Conservation (phyloP, 2,329 filamentous ascomycete species). For the Ceratocystiopsis sp. region DNA sequence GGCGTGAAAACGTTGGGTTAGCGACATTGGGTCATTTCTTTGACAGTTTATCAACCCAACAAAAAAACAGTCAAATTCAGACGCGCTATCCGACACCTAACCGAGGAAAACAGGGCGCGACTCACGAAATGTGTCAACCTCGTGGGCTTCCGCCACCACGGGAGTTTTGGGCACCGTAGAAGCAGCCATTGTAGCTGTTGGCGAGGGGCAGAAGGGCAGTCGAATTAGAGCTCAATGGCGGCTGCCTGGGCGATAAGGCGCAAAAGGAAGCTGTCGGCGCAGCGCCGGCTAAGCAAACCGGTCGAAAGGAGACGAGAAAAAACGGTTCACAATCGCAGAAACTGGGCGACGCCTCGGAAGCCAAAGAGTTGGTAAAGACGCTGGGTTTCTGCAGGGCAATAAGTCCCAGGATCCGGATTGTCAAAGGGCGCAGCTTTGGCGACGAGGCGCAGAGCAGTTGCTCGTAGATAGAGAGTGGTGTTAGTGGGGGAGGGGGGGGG, state of each 20-base stretch:
- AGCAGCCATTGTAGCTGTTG: constrained; percentile 24
- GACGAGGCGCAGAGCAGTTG: too few species aligned
- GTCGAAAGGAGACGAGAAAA: background rate
- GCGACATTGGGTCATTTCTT: constrained; percentile 1
- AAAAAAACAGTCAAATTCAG: constrained; percentile 1
- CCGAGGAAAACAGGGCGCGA: constrained; percentile 3
- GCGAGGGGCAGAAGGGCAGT: too few species aligned
- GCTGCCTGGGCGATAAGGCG: too few species aligned
- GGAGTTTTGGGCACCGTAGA: constrained; percentile 25
- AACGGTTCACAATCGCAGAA: background rate
- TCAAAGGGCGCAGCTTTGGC: too few species aligned
- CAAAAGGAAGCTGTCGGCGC: too few species aligned
- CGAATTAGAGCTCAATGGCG: too few species aligned
- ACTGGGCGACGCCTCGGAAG: background rate
- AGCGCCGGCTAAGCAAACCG: too few species aligned
- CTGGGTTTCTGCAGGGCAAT: too few species aligned
- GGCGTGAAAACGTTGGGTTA: constrained; percentile 8
- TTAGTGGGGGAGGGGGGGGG: too few species aligned
- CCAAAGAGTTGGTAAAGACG: too few species aligned
- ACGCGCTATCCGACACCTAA: background rate
- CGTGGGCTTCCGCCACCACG: constrained; percentile 58
- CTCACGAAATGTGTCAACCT: constrained; percentile 58
- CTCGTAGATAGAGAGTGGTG: too few species aligned
- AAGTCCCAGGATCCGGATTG: too few species aligned
- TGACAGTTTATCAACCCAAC: constrained; percentile 4